Conservation (phyloP, 371 early-diverging fungal genomes). For the Mucor circinelloides region DNA sequence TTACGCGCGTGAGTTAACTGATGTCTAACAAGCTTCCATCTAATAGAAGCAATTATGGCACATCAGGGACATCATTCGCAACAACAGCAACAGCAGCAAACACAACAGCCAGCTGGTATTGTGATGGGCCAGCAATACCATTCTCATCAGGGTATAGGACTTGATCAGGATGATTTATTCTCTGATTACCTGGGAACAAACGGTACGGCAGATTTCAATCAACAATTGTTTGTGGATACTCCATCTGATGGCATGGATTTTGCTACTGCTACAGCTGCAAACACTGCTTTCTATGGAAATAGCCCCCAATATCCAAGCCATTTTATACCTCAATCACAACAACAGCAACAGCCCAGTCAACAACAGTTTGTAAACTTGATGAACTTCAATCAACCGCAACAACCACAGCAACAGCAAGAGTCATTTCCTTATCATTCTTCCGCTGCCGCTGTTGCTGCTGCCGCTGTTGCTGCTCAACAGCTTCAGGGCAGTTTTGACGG, state of each 20-base stretch:
- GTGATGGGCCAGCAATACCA: not conserved
- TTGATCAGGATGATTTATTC: slow-evolving; percentile 15
- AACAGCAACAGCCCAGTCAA: slow-evolving; percentile 2
- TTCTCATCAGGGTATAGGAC: not conserved
- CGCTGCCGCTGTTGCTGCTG: not conserved
- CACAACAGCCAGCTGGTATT: slow-evolving; percentile 20
- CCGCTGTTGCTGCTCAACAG: not conserved
- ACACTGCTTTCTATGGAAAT: slow-evolving; percentile 10
- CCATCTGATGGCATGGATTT: not conserved
- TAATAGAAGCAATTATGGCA: not conserved
- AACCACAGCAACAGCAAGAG: not conserved
- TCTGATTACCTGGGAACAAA: slow-evolving; percentile 1
- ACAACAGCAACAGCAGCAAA: slow-evolving; percentile 14
- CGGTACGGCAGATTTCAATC: slow-evolving; percentile 7
- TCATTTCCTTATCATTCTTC: not conserved
- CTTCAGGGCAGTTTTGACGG: slow-evolving; percentile 32
- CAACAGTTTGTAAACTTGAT: slow-evolving; percentile 17
- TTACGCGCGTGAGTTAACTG: not conserved
- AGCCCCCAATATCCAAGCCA: slow-evolving; percentile 26
- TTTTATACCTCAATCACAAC: slow-evolving; percentile 19
- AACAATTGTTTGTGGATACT: slow-evolving; percentile 16
- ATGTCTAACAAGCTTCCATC: not conserved
- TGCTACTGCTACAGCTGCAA: not conserved
- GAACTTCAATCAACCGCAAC: slow-evolving; percentile 7
- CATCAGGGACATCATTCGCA: slow-evolving; percentile 5